Base-by-base conservation (phyloP, 192 early-diverging fungal species). In the Phycomyces nitens region DNA sequence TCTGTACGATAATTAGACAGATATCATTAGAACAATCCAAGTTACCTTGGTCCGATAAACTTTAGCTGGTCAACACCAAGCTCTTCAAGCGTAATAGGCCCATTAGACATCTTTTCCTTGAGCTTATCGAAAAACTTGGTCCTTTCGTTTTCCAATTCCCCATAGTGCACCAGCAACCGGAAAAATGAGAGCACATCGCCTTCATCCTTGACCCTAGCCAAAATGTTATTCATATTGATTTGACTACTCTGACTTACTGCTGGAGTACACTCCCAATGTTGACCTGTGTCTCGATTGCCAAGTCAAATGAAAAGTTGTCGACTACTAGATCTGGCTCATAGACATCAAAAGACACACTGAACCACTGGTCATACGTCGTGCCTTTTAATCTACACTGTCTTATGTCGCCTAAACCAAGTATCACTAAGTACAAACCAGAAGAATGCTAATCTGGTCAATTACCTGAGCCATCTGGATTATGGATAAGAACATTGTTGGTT, bases 101-200 rank as follows among this genome's bases (percentile, higher is more conserved):
- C 21, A 15, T 41, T 14, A 1, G 12, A 3, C 3, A 49, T 39
- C 22, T 10, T 11, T 2, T 54, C 29, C 18, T 16, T 20, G 22
- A 62, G 12, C 6, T 24, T 34, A 18, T 56, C 21, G 16, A 72
- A 67, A 10, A 58, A 53, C 16, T 51, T 10, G 14, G 38, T 18
- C 29, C 61, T 27, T 22, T 72, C 60, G 10, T 43, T 23, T 9
- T 58, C 43, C 5, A 72, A 14, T 16, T 55, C 60, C 4, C 60
- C 54, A 51, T 72, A 62, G 49, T 72, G 71, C 6, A 52, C 23
- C 20, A 72, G n/a, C n/a, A 63, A 24, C 26, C 65, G 54, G 23
- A 72, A 72, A 29, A 72, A 66, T 0, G 18, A 54, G 1, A 72
- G 27, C 47, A 72, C 47, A 61, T 72, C 27, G 22, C 60, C 49